Conservation (phyloP, 257 asterid genomes). For the Salvia splendens region DNA sequence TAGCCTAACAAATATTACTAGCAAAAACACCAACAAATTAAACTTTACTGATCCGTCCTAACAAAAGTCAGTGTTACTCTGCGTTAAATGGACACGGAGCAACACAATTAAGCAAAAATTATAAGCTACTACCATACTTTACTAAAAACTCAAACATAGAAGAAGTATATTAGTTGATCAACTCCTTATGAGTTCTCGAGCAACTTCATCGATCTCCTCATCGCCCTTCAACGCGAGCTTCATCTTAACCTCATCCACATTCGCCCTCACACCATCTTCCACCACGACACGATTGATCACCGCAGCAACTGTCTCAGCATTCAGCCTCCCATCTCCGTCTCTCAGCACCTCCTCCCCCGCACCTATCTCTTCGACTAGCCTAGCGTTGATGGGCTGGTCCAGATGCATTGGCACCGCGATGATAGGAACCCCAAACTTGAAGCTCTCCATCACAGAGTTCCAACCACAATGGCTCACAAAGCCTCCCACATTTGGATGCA, state of each 20-base stretch:
- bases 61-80: conserved; percentile 5
- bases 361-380: conserved; percentile 46
- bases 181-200: conserved; percentile 25
- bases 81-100: conserved; percentile 26
- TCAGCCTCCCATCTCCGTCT: conserved; percentile 30
- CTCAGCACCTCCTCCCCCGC: conserved; percentile 46
- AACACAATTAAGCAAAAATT: conserved; percentile 18
- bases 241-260: conserved; percentile 27
- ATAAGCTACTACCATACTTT: neutral
- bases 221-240: conserved; percentile 18
- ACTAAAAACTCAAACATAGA: neutral
- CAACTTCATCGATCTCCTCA: conserved; percentile 38
- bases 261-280: conserved; percentile 34
- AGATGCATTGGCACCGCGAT: conserved; percentile 50
- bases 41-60: too few relatives aligned
- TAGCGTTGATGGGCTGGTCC: conserved; percentile 52
- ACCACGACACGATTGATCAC: conserved; percentile 37
- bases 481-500: conserved; percentile 38
- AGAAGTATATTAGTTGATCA: conserved; percentile 6
- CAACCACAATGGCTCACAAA: conserved; percentile 30
- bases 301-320: conserved; percentile 28
- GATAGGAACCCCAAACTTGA: conserved; percentile 34
- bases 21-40: too few relatives aligned
- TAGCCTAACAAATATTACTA: too few relatives aligned
- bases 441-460: conserved; percentile 40